A percentile compares a stretch with the other conserved stretches of the same genome.
Evolutionary conservation across 257 asterid genomes (phyloP).

Genomic region (Eustoma russellianum): DNA sequence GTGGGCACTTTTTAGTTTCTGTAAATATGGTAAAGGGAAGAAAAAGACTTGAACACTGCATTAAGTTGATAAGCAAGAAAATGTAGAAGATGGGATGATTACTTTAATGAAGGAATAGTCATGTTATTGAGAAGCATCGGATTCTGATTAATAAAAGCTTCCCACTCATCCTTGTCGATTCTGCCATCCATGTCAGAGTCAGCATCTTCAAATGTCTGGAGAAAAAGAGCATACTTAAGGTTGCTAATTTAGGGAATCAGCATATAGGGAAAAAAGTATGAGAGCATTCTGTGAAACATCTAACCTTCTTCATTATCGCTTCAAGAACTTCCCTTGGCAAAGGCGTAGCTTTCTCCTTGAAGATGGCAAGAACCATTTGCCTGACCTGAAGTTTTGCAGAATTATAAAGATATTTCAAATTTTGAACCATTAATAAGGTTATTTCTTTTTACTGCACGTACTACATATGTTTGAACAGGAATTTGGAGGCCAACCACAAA

Average conservation of each 20-base stretch:
- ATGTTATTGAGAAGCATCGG: constrained; percentile 8
- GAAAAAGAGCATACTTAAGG: neutral
- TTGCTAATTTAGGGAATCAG: neutral
- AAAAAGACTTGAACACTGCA: too few relatives aligned
- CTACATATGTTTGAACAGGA: too few relatives aligned
- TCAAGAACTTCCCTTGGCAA: constrained; percentile 4
- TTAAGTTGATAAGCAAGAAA: too few relatives aligned
- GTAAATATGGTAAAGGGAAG: too few relatives aligned
- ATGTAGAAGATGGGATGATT: neutral
- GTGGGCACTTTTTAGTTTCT: neutral
- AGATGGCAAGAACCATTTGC: constrained; percentile 6
- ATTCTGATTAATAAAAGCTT: constrained; percentile 1
- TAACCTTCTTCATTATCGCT: constrained; percentile 1
- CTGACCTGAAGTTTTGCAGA: too few relatives aligned
- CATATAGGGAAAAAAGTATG: too few relatives aligned
- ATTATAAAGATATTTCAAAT: too few relatives aligned
- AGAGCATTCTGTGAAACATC: neutral
- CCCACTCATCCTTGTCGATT: constrained; percentile 10
- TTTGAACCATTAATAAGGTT: too few relatives aligned
- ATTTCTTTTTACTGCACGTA: too few relatives aligned
- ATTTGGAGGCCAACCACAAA: too few relatives aligned
- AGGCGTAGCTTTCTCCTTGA: neutral
- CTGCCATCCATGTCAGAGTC: constrained; percentile 12
- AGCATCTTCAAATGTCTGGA: constrained; percentile 11
- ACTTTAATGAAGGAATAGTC: constrained; percentile 11